phyloP scores from a whole-genome alignment of 305 asterid genomes.

The Solanum chacoense region DNA sequence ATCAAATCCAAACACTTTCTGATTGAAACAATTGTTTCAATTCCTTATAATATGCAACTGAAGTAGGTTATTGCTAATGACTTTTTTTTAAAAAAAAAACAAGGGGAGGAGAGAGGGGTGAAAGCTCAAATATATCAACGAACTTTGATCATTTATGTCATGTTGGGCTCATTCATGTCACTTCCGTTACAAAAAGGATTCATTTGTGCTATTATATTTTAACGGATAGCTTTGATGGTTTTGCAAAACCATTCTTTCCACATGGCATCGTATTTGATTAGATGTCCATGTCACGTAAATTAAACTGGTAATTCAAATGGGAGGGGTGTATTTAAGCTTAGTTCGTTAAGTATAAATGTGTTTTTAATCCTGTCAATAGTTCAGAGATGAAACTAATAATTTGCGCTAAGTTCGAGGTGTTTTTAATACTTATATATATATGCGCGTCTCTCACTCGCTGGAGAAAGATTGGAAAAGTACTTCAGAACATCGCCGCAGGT shows the following conservation, averaged over 20 bases:
- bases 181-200: accelerated
- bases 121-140: neutral
- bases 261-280: neutral
- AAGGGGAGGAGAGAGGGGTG: neutral
- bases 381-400: too few species aligned
- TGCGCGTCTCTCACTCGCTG: too few species aligned
- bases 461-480: too few species aligned
- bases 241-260: neutral
- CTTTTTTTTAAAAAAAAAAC: too few species aligned
- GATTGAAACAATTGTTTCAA: neutral
- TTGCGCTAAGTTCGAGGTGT: too few species aligned
- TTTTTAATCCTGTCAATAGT: too few species aligned
- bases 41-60: neutral
- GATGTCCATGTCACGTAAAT: neutral
- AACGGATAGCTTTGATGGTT: neutral
- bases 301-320: neutral
- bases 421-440: too few species aligned
- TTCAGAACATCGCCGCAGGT: neutral
- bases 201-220: neutral
- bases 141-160: neutral
- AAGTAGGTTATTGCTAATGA: neutral
- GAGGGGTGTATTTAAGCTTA: neutral
- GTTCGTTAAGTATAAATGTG: too few species aligned
- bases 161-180: neutral
- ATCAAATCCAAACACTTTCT: neutral